Evolutionary conservation across 2,329 filamentous ascomycete genomes (phyloP), one percentile per base, ranked within the genome.

Genomic region (Phialophora expanda): DNA sequence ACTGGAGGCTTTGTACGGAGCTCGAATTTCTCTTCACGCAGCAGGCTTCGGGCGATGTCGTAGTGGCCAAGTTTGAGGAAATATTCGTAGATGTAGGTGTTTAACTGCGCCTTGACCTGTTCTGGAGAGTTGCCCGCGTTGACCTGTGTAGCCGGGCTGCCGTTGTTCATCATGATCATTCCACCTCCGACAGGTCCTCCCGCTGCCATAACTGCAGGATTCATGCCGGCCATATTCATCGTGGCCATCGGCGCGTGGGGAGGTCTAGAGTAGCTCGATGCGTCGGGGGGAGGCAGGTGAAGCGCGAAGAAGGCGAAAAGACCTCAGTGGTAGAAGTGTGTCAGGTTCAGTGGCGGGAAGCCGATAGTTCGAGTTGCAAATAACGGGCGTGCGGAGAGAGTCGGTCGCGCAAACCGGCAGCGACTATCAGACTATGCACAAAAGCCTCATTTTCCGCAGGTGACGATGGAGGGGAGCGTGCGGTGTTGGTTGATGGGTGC

Each of bases 51-150:
- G 71, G 95, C 95, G 76, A 91, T 90, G 71, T 95, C 91, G 75
- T 86, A 90, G 85, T 97, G 92, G 72, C 88, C 86, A 77, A 92
- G 90, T 74, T 91, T 92, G 71, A 97, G 83, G 71, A 98, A 94
- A 76, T 89, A 89, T 77, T 89, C 86, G 78, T 89, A 89, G 71
- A 89, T 89, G 78, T 87, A 88, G 58, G 86, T 88, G 77, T 89
- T 88, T 66, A 89, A 80, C 61, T 77, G 78, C 69, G 73, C 76
- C 71, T 78, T 77, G 73, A 78, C 75, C 53, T 62, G 61, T 57
- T 70, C 73, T 61, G 56, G 64, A 32, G 56, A 68, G 74, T 46
- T 69, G 50, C 73, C 75, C 66, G 74, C 75, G 67, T 80, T 76
- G 74, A 80, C 77, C 73, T 80, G 78, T 73, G 76, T 72, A 48